phyloP scores from a whole-genome alignment of 208 protist genomes.

The Trypanosoma lewisi region DNA sequence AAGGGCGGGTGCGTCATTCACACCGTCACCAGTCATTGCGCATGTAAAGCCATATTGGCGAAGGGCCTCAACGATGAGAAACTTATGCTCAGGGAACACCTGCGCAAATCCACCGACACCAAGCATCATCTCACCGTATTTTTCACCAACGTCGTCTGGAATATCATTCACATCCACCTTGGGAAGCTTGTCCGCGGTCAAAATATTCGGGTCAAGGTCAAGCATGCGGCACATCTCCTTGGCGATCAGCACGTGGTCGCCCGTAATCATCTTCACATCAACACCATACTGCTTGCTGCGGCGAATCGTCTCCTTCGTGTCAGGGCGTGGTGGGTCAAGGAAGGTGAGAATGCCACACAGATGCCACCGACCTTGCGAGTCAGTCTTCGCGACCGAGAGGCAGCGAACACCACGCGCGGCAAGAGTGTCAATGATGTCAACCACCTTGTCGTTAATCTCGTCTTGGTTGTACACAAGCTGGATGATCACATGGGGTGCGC shows the following conservation, averaged over 20 bases:
- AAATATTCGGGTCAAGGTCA: constrained; percentile 89
- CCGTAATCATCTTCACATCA: constrained; percentile 96
- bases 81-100: constrained; percentile 96
- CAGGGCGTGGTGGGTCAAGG: constrained; percentile 90
- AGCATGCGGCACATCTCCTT: constrained; percentile 92
- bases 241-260: constrained; percentile 91
- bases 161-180: constrained; percentile 43
- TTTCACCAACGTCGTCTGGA: constrained; percentile 29
- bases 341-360: constrained; percentile 89
- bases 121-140: constrained; percentile 35
- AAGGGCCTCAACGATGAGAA: constrained; percentile 91
- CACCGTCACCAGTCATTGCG: constrained; percentile 97
- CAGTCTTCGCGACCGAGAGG: constrained; percentile 58
- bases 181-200: constrained; percentile 67
- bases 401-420: constrained; percentile 69
- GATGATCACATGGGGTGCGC: constrained; percentile 82
- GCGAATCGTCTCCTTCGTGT: constrained; percentile 88
- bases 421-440: constrained; percentile 67
- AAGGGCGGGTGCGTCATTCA: constrained; percentile 95
- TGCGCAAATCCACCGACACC: constrained; percentile 85
- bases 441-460: constrained; percentile 69
- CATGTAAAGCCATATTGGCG: constrained; percentile 86
- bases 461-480: constrained; percentile 74
- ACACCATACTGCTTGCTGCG: constrained; percentile 85
- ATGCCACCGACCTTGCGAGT: constrained; percentile 58